These are phyloP conservation scores for Pulveroboletus sp. DNA, from an alignment of 768 basidiomycete genomes.

Conservation along the genomic window DNA sequence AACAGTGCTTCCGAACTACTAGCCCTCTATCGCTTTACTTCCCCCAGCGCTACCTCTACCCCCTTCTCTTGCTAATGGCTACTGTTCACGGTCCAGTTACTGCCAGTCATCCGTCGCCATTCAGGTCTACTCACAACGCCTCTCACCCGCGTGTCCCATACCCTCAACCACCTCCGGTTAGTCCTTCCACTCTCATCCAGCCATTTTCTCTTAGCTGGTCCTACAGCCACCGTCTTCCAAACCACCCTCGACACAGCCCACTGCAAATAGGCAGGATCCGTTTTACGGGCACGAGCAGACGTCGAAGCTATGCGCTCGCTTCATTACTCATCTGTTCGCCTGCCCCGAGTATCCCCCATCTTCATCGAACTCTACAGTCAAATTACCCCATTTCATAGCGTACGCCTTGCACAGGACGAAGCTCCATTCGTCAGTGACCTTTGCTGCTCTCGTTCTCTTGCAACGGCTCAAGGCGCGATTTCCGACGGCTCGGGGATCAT, in stretches of 20 bases:
- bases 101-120: conserved; percentile 28
- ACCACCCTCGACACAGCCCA: conserved; percentile 30
- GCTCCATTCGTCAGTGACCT: conserved; percentile 48
- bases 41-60: conserved; percentile 18
- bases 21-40: conserved; percentile 6
- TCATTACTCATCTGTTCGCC: conserved; percentile 80
- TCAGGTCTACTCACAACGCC: conserved; percentile 21
- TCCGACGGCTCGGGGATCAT: conserved; percentile 71
- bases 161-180: conserved; percentile 25
- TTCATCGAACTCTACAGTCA: conserved; percentile 27
- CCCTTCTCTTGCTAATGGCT: conserved; percentile 20
- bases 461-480: conserved; percentile 66
- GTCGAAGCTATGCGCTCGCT: conserved; percentile 66
- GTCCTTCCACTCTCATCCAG: background rate
- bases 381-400: conserved; percentile 57
- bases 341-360: conserved; percentile 77
- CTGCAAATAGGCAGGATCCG: conserved; percentile 20
- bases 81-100: conserved; percentile 29
- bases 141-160: conserved; percentile 28
- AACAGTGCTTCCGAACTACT: conserved; percentile 16
- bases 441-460: conserved; percentile 43
- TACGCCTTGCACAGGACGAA: conserved; percentile 67
- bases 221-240: conserved; percentile 25
- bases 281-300: conserved; percentile 64
- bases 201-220: background rate